These are phyloP conservation scores for Cadophora sp. DNA, from an alignment of 2,329 filamentous ascomycete genomes.

Conservation along the genomic window DNA sequence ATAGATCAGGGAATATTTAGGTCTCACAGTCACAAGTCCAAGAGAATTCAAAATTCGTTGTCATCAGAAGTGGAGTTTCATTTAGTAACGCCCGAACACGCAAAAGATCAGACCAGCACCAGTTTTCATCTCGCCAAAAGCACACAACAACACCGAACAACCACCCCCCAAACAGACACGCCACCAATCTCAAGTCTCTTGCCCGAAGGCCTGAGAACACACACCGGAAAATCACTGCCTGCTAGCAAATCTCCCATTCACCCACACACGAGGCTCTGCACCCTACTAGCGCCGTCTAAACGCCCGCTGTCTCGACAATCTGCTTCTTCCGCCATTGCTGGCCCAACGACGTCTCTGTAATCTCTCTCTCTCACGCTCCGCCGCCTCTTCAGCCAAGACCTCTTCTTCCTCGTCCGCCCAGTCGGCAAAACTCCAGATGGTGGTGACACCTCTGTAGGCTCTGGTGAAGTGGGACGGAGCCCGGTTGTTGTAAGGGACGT, in stretches of 20 bases:
- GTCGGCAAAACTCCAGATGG: conserved; percentile 7
- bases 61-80: not conserved
- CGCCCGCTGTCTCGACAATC: conserved; percentile 7
- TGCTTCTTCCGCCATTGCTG: not conserved
- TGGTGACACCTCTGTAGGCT: not conserved
- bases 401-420: not conserved
- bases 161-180: not conserved
- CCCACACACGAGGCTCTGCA: not conserved
- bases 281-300: not conserved
- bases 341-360: not conserved
- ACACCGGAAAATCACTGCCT: not conserved
- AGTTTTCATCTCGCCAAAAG: not conserved
- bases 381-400: not conserved
- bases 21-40: not conserved
- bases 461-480: conserved; percentile 7
- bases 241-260: conserved; percentile 5
- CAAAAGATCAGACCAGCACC: not conserved
- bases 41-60: not conserved
- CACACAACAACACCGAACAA: not conserved
- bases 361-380: conserved; percentile 2
- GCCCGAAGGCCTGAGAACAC: not conserved
- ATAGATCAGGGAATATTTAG: no score
- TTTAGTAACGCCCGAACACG: not conserved
- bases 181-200: no score
- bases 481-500: not conserved